These are phyloP conservation scores for Jimgerdemannia flammicorona DNA, from an alignment of 192 early-diverging fungal genomes.

Conservation along the genomic window DNA sequence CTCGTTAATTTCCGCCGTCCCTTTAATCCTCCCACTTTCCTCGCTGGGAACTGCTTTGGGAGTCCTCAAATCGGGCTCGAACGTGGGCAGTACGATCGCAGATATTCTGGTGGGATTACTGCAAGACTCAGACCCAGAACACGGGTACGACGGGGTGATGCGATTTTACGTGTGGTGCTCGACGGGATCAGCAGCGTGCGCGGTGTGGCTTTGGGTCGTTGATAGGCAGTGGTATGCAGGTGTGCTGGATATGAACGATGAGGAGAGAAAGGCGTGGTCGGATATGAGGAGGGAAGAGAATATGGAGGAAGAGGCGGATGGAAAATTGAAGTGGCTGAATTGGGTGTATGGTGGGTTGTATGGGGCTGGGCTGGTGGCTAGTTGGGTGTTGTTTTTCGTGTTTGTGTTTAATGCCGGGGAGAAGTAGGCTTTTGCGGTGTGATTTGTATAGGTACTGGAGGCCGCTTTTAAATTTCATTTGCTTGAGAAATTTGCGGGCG, in stretches of 20 bases:
- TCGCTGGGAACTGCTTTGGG: slow-evolving; percentile 58
- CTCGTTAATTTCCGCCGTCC: slow-evolving; percentile 51
- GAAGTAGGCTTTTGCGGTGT: neutral
- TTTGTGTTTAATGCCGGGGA: slow-evolving; percentile 13
- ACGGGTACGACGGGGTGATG: slow-evolving; percentile 28
- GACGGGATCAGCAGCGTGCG: slow-evolving; percentile 2
- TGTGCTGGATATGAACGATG: slow-evolving; percentile 18
- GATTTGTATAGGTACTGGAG: too few relatives aligned
- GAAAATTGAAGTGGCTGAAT: slow-evolving; percentile 4
- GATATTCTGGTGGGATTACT: slow-evolving; percentile 56
- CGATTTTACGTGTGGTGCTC: slow-evolving; percentile 23
- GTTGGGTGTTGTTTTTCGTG: slow-evolving; percentile 28
- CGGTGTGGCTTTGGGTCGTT: slow-evolving; percentile 12
- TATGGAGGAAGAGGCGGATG: neutral
- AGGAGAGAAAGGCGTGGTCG: neutral
- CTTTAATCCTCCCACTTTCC: slow-evolving; percentile 49
- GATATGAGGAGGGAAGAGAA: neutral
- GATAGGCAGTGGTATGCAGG: slow-evolving; percentile 19
- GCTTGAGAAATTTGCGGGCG: too few relatives aligned
- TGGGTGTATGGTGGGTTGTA: slow-evolving; percentile 26
- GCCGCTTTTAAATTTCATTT: too few relatives aligned
- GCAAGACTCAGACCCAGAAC: slow-evolving; percentile 41
- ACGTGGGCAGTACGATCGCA: slow-evolving; percentile 55
- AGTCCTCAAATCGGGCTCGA: slow-evolving; percentile 58
- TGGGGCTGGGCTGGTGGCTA: slow-evolving; percentile 8